Conservation (phyloP, 2,329 filamentous ascomycete species). For the Apiospora marii region DNA sequence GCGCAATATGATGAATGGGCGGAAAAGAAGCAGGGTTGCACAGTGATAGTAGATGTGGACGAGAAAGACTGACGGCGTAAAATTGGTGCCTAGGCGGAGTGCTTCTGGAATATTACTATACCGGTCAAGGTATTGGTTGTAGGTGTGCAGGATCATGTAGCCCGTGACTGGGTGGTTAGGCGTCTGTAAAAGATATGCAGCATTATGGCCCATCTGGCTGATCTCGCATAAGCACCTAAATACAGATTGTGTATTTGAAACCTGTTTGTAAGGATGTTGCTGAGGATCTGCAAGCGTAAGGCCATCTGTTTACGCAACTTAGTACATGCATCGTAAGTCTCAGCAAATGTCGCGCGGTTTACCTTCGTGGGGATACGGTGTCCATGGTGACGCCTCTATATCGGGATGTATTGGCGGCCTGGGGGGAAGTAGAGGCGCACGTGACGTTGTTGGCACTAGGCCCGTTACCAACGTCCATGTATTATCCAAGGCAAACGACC, state of each 20-base stretch:
- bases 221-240: slow-evolving; percentile 75
- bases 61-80: slow-evolving; percentile 77
- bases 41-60: too few relatives aligned
- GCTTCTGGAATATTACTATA: slow-evolving; percentile 72
- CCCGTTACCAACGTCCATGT: slow-evolving; percentile 72
- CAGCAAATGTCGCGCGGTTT: slow-evolving; percentile 32
- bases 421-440: slow-evolving; percentile 61
- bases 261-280: slow-evolving; percentile 64
- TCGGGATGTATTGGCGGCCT: slow-evolving; percentile 68
- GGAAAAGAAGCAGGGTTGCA: slow-evolving; percentile 76
- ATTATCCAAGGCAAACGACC: slow-evolving; percentile 68
- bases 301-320: slow-evolving; percentile 26
- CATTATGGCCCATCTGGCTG: slow-evolving; percentile 76
- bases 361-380: slow-evolving; percentile 67
- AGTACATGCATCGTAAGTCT: neutral
- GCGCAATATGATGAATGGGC: slow-evolving; percentile 71
- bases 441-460: slow-evolving; percentile 66
- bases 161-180: slow-evolving; percentile 71
- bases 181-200: slow-evolving; percentile 74
- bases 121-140: slow-evolving; percentile 77
- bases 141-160: slow-evolving; percentile 67
- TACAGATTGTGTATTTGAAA: slow-evolving; percentile 72
- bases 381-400: too few relatives aligned
- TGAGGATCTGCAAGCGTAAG: slow-evolving; percentile 61
- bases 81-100: slow-evolving; percentile 70